Evolutionary conservation across 495 filamentous ascomycete species (phyloP), one percentile per base, ranked within the genome.

Genomic region (Amniculicola lignicola): DNA sequence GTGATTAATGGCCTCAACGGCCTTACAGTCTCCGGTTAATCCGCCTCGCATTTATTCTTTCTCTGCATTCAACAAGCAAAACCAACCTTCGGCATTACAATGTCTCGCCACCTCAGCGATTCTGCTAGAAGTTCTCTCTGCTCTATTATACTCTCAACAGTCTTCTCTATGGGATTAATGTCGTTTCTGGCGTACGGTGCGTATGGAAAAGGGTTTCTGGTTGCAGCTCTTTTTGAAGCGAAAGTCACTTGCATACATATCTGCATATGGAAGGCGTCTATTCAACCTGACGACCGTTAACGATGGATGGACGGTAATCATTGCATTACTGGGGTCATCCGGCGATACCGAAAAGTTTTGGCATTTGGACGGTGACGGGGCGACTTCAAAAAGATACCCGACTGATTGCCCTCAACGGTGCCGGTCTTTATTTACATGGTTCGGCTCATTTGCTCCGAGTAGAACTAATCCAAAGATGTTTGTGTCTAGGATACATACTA

Each of bases 231-330:
- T n/a, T n/a, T n/a, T n/a, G n/a, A n/a, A n/a, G n/a, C n/a, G n/a
- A n/a, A n/a, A 36, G 14, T 16, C 33, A 23, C 38, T 4, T 54
- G 29, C 15, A 19, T 52, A 36, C 25, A 31, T 31, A 62, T 24
- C 25, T 59, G 54, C 52, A 52, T 48, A 31, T 36, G 53, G 43
- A 40, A 57, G 60, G 60, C 60, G 60, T 63, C 60, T 54, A 57
- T 63, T 63, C 60, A 63, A 63, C 60, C 60, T 59, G 60, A 63
- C 60, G 55, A 54, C 54, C 51, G 9, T 39, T 41, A 45, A 35
- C n/a, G n/a, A n/a, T n/a, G n/a, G n/a, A n/a, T n/a, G n/a, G n/a
- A n/a, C n/a, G n/a, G n/a, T 22, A 33, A 55, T 24, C 18, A 53
- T 42, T 21, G 38, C 18, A 38, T 5, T 33, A 44, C 31, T 33